Evolutionary conservation across 2,329 filamentous ascomycete species (phyloP).

Genomic region (Fusarium sp.): DNA sequence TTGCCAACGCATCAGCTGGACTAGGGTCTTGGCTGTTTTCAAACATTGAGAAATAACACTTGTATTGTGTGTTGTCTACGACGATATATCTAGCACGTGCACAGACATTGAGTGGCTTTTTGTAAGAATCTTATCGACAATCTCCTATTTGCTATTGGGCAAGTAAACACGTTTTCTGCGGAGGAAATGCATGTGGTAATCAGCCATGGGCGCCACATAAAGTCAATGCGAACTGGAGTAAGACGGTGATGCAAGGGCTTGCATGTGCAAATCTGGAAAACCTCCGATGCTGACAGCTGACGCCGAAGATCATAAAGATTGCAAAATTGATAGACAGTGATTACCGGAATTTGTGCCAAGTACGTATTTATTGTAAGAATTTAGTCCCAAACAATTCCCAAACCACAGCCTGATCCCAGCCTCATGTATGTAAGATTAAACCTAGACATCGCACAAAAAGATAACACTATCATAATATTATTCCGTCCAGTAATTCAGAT

Average conservation of each 20-base stretch:
- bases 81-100: neutral
- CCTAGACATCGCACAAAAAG: neutral
- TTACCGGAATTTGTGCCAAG: neutral
- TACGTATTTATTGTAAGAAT: slow-evolving; percentile 3
- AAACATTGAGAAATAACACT: neutral
- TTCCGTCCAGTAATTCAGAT: slow-evolving; percentile 6
- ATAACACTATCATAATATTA: slow-evolving; percentile 5
- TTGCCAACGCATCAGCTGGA: slow-evolving; percentile 6
- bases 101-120: neutral
- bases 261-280: slow-evolving; percentile 13
- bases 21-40: neutral
- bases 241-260: slow-evolving; percentile 1
- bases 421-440: slow-evolving; percentile 7
- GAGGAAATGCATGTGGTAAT: neutral
- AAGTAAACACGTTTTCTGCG: neutral
- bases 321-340: slow-evolving; percentile 2
- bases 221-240: neutral
- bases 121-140: neutral
- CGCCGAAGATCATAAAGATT: neutral
- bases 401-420: neutral
- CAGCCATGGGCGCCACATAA: neutral
- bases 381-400: slow-evolving; percentile 2
- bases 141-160: neutral
- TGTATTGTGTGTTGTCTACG: neutral
- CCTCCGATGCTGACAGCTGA: slow-evolving; percentile 1